Evolutionary conservation across 768 basidiomycete genomes (phyloP).

Genomic region (Mycena leptocephala): DNA sequence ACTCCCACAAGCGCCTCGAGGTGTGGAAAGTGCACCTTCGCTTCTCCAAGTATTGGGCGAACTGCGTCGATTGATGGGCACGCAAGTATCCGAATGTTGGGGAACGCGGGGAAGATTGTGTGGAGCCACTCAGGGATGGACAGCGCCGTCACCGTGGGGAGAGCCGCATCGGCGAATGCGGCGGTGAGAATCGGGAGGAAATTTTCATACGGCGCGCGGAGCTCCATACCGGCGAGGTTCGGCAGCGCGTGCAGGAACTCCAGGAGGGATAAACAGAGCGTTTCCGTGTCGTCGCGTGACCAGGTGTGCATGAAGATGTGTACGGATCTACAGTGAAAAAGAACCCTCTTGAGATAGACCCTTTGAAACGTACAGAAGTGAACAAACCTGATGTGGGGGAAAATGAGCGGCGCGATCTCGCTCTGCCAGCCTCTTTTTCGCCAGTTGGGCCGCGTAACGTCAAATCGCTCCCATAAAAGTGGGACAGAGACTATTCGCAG

Average conservation of each 20-base stretch:
- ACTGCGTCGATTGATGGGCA: not conserved
- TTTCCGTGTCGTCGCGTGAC: not conserved
- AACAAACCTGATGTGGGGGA: not conserved
- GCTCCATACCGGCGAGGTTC: not conserved
- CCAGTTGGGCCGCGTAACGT: not conserved
- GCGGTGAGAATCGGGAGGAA: not conserved
- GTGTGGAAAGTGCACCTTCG: not conserved
- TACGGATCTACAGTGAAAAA: not conserved
- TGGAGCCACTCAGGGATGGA: not conserved
- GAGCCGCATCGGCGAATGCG: not conserved
- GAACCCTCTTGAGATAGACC: not conserved
- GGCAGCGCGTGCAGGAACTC: not conserved
- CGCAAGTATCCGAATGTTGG: slow-evolving; percentile 4
- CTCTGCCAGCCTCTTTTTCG: no score
- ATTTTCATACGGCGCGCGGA: not conserved
- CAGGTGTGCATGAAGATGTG: not conserved
- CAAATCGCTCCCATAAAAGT: not conserved
- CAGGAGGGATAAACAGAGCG: not conserved
- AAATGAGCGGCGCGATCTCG: not conserved
- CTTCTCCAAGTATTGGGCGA: not conserved
- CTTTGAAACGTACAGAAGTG: no score
- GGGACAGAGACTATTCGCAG: slow-evolving; percentile 9
- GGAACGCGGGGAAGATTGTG: not conserved
- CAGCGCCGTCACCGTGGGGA: not conserved
- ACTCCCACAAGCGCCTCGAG: not conserved